Evolutionary conservation across 1,284 basidiomycete species (phyloP), one percentile per base, ranked within the genome.

Genomic region (Ustilago esculenta): DNA sequence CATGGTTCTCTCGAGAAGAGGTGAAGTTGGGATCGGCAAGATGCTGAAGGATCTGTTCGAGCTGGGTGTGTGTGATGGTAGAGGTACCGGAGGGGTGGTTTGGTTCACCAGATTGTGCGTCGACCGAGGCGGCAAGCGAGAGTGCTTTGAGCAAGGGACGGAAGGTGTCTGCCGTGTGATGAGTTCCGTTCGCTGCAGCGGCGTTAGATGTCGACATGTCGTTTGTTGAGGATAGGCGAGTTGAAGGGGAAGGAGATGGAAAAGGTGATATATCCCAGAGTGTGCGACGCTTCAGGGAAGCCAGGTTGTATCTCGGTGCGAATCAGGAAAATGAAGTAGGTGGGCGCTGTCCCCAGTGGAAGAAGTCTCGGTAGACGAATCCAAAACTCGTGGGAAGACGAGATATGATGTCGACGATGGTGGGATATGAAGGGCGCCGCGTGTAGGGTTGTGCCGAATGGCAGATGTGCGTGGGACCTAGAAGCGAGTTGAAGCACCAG

Each of bases 21-120:
- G 80, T 81, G 51, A 81, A 81, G 27, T 64, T 71, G 36, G 69
- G 61, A 49, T 81, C 77, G 15, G 77, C 71, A 14, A 81, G 65
- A 47, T 81, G 79, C 43, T 66, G 53, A 3, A 81, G 49, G 37
- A 81, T 61, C 27, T 53, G 39, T 24, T 63, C 50, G 23, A 81
- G 60, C 43, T 81, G 70, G 2, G 41, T 9, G 18, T 56, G 49
- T 2, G 52, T 51, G 32, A 77, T 71, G 36, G 54, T 51, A 0
- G 70, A 66, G 2, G 66, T 67, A n/a, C 68, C 66, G 5, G 43
- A 36, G 5, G 58, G 53, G 32, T 66, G 65, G 23, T 58, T 60
- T 10, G 61, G 50, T 43, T 63, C 41, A 2, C 63, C 59, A n/a
- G 70, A 66, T 33, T 61, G 58, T 7, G 73, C 44, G 42, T 63